Evolutionary conservation across 73 alveolate species (phyloP).

Genomic region (Tetrahymena elliotti): DNA sequence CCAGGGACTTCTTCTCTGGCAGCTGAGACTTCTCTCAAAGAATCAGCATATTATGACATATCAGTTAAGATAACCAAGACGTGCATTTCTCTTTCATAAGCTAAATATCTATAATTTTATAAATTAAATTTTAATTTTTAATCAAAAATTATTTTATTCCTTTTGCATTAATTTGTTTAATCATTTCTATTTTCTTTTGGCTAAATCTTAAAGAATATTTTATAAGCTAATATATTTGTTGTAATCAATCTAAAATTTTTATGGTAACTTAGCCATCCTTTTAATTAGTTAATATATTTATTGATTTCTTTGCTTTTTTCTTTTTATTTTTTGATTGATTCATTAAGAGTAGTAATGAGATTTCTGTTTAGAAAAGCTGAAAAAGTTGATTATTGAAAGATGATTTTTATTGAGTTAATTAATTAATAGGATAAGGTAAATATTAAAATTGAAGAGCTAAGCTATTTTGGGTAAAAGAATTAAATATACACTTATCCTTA

Average conservation of each 20-base stretch:
- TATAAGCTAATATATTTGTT: background rate
- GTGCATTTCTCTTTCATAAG: conserved; percentile 95
- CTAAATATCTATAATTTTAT: conserved; percentile 68
- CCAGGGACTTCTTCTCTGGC: conserved; percentile 99
- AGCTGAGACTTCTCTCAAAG: conserved; percentile 99
- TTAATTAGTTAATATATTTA: too few relatives aligned
- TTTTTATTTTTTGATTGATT: too few relatives aligned
- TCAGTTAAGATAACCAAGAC: conserved; percentile 98
- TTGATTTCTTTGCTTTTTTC: too few relatives aligned
- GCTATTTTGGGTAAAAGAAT: background rate
- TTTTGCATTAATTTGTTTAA: background rate
- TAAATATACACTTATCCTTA: background rate
- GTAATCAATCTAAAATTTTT: background rate
- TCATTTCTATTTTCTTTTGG: background rate
- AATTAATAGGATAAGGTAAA: background rate
- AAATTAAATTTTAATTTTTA: background rate
- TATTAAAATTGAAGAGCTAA: background rate
- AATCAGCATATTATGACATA: conserved; percentile 99
- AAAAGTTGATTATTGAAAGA: background rate
- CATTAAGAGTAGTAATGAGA: background rate
- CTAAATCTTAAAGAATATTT: background rate
- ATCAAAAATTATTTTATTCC: background rate
- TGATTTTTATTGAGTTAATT: background rate
- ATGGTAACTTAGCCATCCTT: background rate
- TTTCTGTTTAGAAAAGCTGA: background rate